Conservation (phyloP, 2,329 filamentous ascomycete genomes). For the Sclerotiophoma versabilis region DNA sequence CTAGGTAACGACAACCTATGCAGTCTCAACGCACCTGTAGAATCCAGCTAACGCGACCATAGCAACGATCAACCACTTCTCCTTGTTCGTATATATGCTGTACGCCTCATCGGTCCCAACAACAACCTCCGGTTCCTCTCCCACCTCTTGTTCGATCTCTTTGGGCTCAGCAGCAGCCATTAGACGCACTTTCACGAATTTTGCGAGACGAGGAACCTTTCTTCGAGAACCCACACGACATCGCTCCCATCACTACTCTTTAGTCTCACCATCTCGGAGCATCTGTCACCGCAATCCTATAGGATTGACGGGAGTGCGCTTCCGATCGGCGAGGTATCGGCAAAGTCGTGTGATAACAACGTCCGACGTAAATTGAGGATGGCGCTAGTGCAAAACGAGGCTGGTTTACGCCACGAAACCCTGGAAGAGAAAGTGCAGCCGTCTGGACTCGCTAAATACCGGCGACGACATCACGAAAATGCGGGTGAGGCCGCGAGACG, state of each 20-base stretch:
- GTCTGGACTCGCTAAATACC: constrained; percentile 13
- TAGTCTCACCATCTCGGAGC: constrained; percentile 23
- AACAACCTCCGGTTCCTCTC: constrained; percentile 22
- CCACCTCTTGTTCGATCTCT: constrained; percentile 24
- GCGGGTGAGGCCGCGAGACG: constrained; percentile 13
- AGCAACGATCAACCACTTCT: constrained; percentile 42
- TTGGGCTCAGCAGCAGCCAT: constrained; percentile 18
- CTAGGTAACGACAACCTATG: neutral
- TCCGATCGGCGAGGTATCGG: constrained; percentile 26
- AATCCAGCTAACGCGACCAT: constrained; percentile 42
- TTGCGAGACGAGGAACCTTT: constrained; percentile 8
- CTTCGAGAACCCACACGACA: constrained; percentile 9
- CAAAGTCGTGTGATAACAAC: constrained; percentile 15
- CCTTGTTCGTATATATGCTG: constrained; percentile 37
- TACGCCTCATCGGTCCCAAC: constrained; percentile 31
- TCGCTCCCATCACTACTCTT: constrained; percentile 8
- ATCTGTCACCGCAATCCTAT: constrained; percentile 30
- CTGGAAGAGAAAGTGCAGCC: constrained; percentile 2
- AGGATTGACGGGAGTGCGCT: constrained; percentile 7
- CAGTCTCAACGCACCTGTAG: constrained; percentile 31
- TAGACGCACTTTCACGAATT: neutral
- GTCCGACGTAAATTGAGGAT: neutral
- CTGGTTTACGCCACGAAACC: neutral
- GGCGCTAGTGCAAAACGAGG: neutral
- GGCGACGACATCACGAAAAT: constrained; percentile 4